A percentile compares a stretch with the other conserved stretches of the same genome.
These are phyloP conservation scores for Cryptococcus amylolentus DNA, from an alignment of 1,284 basidiomycete genomes.

Conservation along the genomic window DNA sequence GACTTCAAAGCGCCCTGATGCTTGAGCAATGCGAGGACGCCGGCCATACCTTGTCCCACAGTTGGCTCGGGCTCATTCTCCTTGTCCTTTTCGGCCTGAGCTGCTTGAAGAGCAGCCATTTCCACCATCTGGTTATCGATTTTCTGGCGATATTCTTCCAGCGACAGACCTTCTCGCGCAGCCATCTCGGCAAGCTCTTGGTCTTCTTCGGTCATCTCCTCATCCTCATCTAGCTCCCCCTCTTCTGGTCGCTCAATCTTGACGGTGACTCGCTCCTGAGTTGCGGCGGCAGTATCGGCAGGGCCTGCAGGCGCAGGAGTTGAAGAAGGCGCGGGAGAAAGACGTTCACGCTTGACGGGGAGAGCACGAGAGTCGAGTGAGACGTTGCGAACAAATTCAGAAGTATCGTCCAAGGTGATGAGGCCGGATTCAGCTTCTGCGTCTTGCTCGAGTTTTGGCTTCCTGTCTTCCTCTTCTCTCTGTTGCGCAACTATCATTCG, in stretches of 20 bases:
- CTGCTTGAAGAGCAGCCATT: conserved; percentile 50
- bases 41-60: conserved; percentile 76
- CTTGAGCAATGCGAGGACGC: conserved; percentile 80
- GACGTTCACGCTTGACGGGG: conserved; percentile 42
- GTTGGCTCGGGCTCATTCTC: conserved; percentile 57
- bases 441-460: conserved; percentile 54
- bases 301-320: conserved; percentile 16
- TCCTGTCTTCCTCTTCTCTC: conserved; percentile 52
- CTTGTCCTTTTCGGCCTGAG: neutral
- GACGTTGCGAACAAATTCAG: conserved; percentile 92
- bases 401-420: conserved; percentile 92
- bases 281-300: conserved; percentile 18
- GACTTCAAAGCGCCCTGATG: conserved; percentile 84
- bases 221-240: conserved; percentile 51
- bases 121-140: conserved; percentile 47
- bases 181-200: conserved; percentile 52
- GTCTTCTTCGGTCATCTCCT: conserved; percentile 65
- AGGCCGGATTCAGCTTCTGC: conserved; percentile 62
- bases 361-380: conserved; percentile 52
- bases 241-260: conserved; percentile 50
- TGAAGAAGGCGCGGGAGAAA: conserved; percentile 20
- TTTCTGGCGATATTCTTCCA: conserved; percentile 47
- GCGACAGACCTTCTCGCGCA: conserved; percentile 45
- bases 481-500: conserved; percentile 57
- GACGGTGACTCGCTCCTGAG: conserved; percentile 52